Evolutionary conservation across 805 yeast genomes (phyloP).

Genomic region (Metschnikowia koreensis): DNA sequence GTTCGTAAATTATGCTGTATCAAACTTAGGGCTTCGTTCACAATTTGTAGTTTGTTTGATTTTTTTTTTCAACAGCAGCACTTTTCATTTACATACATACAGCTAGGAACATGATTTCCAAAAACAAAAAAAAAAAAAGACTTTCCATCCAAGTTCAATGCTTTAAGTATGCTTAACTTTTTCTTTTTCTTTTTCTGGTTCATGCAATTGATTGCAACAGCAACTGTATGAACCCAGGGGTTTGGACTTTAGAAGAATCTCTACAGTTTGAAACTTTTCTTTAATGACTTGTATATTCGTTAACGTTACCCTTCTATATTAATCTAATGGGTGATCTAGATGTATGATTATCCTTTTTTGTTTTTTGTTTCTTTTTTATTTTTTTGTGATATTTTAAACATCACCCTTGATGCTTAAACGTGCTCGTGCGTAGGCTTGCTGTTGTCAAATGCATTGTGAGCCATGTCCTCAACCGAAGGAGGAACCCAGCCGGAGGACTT

Average conservation of each 20-base stretch:
- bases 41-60: background rate
- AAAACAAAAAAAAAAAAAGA: too few relatives aligned
- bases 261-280: background rate
- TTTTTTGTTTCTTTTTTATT: too few relatives aligned
- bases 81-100: too few relatives aligned
- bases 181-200: too few relatives aligned
- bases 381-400: too few relatives aligned
- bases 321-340: background rate
- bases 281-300: background rate
- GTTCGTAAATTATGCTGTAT: background rate
- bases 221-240: too few relatives aligned
- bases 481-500: constrained; percentile 52
- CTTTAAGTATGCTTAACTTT: too few relatives aligned
- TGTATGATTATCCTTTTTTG: too few relatives aligned
- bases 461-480: constrained; percentile 37
- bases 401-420: background rate
- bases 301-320: background rate
- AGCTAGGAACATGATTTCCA: too few relatives aligned
- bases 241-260: background rate
- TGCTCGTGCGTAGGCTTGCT: constrained; percentile 25
- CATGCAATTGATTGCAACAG: too few relatives aligned
- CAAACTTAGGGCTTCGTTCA: background rate
- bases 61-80: too few relatives aligned
- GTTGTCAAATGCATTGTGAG: constrained; percentile 34
- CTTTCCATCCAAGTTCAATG: too few relatives aligned